Conservation (phyloP, 2,329 filamentous ascomycete species). For the Dactylellina sp. region DNA sequence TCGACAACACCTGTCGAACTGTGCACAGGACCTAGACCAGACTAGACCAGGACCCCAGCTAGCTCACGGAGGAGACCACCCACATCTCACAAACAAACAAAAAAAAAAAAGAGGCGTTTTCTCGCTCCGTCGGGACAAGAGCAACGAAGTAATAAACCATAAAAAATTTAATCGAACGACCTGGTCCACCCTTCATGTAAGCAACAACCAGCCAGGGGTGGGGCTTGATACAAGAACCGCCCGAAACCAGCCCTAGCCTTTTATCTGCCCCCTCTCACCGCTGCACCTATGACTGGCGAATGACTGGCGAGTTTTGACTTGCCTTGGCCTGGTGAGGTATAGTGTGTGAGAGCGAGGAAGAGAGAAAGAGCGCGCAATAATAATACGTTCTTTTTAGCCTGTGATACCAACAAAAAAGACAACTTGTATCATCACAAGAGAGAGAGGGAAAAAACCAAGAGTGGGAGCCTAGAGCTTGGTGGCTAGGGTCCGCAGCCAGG, state of each 20-base stretch:
- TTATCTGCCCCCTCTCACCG: too few species aligned
- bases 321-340: background rate
- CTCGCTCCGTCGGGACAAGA: slow-evolving; percentile 54
- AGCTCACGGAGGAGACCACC: background rate
- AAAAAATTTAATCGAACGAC: slow-evolving; percentile 4
- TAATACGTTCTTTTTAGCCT: slow-evolving; percentile 12
- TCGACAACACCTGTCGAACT: too few species aligned
- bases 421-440: background rate
- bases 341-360: too few species aligned
- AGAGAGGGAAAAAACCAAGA: slow-evolving; percentile 3
- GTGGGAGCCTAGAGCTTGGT: slow-evolving; percentile 32
- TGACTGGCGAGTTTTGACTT: too few species aligned
- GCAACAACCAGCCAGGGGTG: slow-evolving; percentile 22
- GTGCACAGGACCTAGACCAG: too few species aligned
- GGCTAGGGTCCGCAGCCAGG: slow-evolving; percentile 2
- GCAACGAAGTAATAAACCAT: slow-evolving; percentile 1
- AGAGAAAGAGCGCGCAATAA: too few species aligned
- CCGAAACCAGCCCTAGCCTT: slow-evolving; percentile 28
- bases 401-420: slow-evolving; percentile 36
- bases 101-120: slow-evolving; percentile 42
- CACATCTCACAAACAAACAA: background rate
- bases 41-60: background rate
- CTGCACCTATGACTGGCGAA: background rate
- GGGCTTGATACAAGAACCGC: background rate
- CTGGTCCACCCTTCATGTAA: background rate